Evolutionary conservation across 78 protist species (phyloP).

Genomic region (Dictyostelium purpureum): DNA sequence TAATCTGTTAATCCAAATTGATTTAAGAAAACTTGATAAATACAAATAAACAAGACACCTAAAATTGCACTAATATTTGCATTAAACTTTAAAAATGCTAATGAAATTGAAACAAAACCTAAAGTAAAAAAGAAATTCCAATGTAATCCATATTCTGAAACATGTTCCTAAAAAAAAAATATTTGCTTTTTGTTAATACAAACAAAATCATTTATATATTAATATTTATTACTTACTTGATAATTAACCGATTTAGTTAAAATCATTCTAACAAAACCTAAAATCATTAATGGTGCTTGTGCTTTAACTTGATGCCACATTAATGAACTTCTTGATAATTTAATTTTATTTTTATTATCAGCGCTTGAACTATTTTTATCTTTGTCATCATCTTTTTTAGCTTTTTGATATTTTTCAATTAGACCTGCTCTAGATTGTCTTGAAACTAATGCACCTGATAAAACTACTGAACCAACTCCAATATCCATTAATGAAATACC

Average conservation of each 20-base stretch:
- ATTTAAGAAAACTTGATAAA: conserved; percentile 10
- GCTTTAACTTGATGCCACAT: conserved; percentile 28
- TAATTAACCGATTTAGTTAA: conserved; percentile 82
- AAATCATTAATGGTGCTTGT: conserved; percentile 72
- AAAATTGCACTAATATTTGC: conserved; percentile 18
- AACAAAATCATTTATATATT: background rate
- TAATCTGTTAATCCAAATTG: conserved; percentile 72
- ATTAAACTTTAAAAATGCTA: conserved; percentile 48
- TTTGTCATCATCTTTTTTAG: background rate
- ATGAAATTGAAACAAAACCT: conserved; percentile 80
- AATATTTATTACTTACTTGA: too few relatives aligned
- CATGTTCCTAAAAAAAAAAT: conserved; percentile 90
- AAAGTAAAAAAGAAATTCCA: conserved; percentile 97
- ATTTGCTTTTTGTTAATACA: background rate
- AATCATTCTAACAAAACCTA: conserved; percentile 80
- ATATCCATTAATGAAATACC: conserved; percentile 93
- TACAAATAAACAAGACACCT: conserved; percentile 32
- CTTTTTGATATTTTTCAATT: background rate
- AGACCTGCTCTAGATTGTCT: conserved; percentile 43
- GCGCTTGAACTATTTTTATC: background rate
- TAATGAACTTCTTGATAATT: conserved; percentile 38
- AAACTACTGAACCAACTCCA: conserved; percentile 86
- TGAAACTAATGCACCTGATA: conserved; percentile 80
- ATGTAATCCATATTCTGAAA: conserved; percentile 95
- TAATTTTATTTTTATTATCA: background rate